A percentile compares a stretch with the other conserved stretches of the same genome.
These are phyloP conservation scores for Blastomyces parvus DNA, from an alignment of 2,329 filamentous ascomycete species.

Conservation along the genomic window DNA sequence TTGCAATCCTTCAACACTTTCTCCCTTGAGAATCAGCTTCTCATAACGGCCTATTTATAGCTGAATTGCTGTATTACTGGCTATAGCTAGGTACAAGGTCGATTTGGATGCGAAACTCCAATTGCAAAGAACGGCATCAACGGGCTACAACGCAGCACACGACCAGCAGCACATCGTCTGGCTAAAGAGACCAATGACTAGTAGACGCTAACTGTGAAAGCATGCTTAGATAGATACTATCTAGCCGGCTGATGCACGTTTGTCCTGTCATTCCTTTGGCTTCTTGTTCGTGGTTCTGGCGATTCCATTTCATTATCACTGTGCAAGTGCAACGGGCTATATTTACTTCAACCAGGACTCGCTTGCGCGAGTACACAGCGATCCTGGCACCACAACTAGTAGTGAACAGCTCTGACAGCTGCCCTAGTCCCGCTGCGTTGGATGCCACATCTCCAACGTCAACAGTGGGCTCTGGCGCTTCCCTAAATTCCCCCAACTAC, in stretches of 20 bases:
- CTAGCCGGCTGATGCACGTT: neutral
- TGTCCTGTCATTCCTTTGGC: neutral
- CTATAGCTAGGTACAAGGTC: neutral
- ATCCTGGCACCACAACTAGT: constrained; percentile 34
- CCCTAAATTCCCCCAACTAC: neutral
- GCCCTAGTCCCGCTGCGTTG: constrained; percentile 34
- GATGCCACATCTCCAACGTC: constrained; percentile 21
- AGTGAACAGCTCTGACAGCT: constrained; percentile 35
- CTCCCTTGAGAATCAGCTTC: neutral
- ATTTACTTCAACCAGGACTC: constrained; percentile 11
- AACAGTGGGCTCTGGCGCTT: neutral
- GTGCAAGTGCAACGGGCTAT: neutral
- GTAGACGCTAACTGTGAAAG: neutral
- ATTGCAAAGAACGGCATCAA: neutral
- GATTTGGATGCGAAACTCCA: neutral
- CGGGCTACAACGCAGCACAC: neutral
- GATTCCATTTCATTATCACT: neutral
- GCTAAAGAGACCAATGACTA: neutral
- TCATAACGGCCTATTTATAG: neutral
- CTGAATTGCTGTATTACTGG: neutral
- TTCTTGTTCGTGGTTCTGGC: neutral
- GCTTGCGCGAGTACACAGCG: constrained; percentile 23
- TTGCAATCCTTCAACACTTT: neutral
- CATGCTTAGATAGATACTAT: constrained; percentile 1
- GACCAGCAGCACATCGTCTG: neutral